Conservation (phyloP, 495 filamentous ascomycete species). For the Immersiella caudata region DNA sequence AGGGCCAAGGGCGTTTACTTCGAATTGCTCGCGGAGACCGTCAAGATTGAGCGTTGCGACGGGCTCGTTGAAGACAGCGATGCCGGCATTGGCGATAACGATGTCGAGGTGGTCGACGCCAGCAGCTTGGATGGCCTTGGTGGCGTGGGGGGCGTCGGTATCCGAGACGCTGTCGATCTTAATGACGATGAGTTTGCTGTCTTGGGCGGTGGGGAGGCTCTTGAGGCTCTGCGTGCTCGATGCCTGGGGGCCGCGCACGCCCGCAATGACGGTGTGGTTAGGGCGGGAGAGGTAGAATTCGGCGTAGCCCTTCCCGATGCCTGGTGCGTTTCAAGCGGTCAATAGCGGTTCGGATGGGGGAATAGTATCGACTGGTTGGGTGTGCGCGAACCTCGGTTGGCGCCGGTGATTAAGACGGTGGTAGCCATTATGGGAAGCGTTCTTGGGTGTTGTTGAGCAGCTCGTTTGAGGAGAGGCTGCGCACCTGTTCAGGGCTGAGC, state of each 20-base stretch:
- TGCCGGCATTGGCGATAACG: conserved; percentile 37
- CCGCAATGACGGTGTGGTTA: conserved; percentile 39
- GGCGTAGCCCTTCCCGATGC: conserved; percentile 34
- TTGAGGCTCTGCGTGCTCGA: conserved; percentile 24
- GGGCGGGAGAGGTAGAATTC: conserved; percentile 34
- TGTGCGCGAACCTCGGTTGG: conserved; percentile 30
- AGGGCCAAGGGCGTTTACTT: conserved; percentile 44
- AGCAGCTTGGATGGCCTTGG: conserved; percentile 21
- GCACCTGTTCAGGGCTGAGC: too few relatives aligned
- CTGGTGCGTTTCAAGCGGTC: neutral
- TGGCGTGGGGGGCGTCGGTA: conserved; percentile 26
- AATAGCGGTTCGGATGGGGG: neutral
- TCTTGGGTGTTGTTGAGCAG: neutral
- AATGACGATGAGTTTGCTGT: conserved; percentile 32
- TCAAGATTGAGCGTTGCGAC: conserved; percentile 23
- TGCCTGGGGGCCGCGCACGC: conserved; percentile 34
- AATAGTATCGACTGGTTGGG: too few relatives aligned
- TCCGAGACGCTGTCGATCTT: conserved; percentile 35
- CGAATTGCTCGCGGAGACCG: conserved; percentile 40
- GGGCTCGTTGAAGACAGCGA: conserved; percentile 6
- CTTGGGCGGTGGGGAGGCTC: conserved; percentile 23
- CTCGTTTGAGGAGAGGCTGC: too few relatives aligned
- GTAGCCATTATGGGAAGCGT: neutral
- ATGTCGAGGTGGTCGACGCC: conserved; percentile 35
- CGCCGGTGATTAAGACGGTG: conserved; percentile 39